Conservation (phyloP, 805 yeast species). For the Kuraishia ogatae region DNA sequence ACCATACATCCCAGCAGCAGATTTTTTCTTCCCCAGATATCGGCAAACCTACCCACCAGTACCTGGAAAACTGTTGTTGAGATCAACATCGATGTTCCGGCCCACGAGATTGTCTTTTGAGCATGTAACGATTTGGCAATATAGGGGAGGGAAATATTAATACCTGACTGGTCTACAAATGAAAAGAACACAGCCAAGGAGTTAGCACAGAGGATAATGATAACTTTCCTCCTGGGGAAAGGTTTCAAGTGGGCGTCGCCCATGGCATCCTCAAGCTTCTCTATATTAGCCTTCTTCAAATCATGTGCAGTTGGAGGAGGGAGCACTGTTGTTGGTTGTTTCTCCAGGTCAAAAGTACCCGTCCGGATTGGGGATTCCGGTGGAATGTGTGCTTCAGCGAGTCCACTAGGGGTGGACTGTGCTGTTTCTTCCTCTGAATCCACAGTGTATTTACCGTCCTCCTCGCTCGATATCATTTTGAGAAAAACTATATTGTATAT, state of each 20-base stretch:
- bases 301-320: not conserved
- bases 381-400: not conserved
- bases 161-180: conserved; percentile 41
- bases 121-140: conserved; percentile 40
- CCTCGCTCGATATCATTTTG: not conserved
- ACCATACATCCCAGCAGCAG: conserved; percentile 30
- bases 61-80: conserved; percentile 46
- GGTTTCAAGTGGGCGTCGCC: conserved; percentile 15
- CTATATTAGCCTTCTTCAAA: not conserved
- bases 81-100: conserved; percentile 43
- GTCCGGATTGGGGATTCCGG: not conserved
- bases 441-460: not conserved
- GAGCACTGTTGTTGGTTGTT: not conserved
- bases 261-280: not conserved
- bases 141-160: conserved; percentile 38
- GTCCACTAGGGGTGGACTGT: not conserved
- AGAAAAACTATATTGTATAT: no score
- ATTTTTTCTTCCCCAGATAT: conserved; percentile 43
- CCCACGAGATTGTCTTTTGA: conserved; percentile 44
- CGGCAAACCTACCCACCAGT: conserved; percentile 44
- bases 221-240: conserved; percentile 27
- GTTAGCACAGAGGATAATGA: conserved; percentile 27
- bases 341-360: not conserved
- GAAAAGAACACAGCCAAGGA: conserved; percentile 31
- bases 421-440: not conserved